These are phyloP conservation scores for Nowakowskiella sp. DNA, from an alignment of 192 early-diverging fungal genomes.

Conservation along the genomic window DNA sequence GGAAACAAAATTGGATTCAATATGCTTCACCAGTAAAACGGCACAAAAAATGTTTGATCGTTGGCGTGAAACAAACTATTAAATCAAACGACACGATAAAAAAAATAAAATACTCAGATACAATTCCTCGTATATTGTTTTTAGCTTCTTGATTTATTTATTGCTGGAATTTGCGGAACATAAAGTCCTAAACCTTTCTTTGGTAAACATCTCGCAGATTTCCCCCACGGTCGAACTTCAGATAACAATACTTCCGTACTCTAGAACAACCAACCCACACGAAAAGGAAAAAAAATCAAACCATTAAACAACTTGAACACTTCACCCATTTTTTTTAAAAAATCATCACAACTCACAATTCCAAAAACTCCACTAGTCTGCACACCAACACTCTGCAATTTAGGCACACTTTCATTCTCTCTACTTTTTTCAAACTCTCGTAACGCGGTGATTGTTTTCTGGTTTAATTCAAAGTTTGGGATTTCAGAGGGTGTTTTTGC, in stretches of 20 bases:
- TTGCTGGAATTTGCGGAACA: not conserved
- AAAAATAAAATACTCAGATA: too few relatives aligned
- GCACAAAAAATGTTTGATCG: too few relatives aligned
- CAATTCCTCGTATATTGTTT: too few relatives aligned
- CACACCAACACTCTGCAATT: slow-evolving; percentile 3
- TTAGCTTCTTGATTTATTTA: too few relatives aligned
- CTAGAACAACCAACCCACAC: not conserved
- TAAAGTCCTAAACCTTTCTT: slow-evolving; percentile 24
- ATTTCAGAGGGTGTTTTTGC: not conserved
- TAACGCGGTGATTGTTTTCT: not conserved
- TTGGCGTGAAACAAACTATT: too few relatives aligned
- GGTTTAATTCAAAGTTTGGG: not conserved
- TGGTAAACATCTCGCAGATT: slow-evolving; percentile 27
- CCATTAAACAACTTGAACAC: slow-evolving; percentile 1
- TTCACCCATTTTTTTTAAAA: too few relatives aligned
- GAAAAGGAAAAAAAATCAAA: not conserved
- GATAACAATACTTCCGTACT: slow-evolving; percentile 23
- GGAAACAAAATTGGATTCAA: too few relatives aligned
- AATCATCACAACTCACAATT: not conserved
- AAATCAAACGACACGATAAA: too few relatives aligned
- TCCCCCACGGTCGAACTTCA: slow-evolving; percentile 46
- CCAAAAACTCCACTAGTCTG: slow-evolving; percentile 12
- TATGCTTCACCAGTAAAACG: too few relatives aligned
- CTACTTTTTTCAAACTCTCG: slow-evolving; percentile 9
- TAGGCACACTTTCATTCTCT: not conserved